A percentile compares a stretch with the other conserved stretches of the same genome.
Evolutionary conservation across 306 rosid species (phyloP).

Genomic region (Betula pendula): DNA sequence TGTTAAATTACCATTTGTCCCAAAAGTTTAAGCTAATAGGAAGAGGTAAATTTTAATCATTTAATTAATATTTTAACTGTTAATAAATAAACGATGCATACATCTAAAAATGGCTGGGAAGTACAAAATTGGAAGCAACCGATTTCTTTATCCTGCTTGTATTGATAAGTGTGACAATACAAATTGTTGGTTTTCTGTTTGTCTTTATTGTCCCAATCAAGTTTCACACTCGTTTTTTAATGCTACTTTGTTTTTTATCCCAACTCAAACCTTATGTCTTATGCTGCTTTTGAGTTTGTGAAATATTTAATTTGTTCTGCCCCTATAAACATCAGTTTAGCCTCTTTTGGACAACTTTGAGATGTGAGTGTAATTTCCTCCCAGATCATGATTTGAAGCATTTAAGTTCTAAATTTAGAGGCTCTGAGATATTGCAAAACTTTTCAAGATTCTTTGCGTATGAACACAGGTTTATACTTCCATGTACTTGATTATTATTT

Average conservation of each 20-base stretch:
- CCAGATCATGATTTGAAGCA: background rate
- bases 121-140: background rate
- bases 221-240: background rate
- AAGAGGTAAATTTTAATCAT: too few species aligned
- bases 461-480: background rate
- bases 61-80: too few species aligned
- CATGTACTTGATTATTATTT: background rate
- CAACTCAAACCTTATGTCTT: constrained; percentile 8
- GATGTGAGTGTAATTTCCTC: background rate
- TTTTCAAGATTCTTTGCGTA: background rate
- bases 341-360: background rate
- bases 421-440: background rate
- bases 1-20: too few species aligned
- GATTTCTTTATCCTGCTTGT: constrained; percentile 9
- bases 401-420: background rate
- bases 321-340: background rate
- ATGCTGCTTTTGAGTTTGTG: constrained; percentile 17
- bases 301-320: constrained; percentile 6
- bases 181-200: constrained; percentile 12
- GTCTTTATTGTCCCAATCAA: constrained; percentile 6
- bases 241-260: background rate
- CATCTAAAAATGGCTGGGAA: background rate
- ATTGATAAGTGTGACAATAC: background rate
- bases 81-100: background rate
- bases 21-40: too few species aligned